phyloP scores from a whole-genome alignment of 257 asterid genomes.

The Linderniella brevidens region DNA sequence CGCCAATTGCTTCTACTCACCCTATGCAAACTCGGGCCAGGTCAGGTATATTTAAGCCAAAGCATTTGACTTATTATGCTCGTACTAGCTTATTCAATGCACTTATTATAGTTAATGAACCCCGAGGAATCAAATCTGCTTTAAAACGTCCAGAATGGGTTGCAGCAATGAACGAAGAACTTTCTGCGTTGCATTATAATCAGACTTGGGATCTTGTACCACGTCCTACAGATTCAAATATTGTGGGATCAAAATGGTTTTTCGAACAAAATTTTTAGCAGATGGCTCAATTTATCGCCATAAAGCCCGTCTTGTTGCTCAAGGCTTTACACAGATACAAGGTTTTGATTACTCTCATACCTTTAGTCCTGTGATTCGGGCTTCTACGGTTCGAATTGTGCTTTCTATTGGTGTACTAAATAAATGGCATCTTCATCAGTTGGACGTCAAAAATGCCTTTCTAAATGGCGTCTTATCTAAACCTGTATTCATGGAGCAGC shows the following conservation, averaged over 20 bases:
- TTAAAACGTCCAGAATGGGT: slow-evolving; percentile 1
- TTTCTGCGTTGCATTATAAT: background rate
- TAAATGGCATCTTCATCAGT: background rate
- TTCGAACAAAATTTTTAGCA: background rate
- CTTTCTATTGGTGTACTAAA: background rate
- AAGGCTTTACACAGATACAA: background rate
- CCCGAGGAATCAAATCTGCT: no score
- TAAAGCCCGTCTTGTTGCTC: slow-evolving; percentile 3
- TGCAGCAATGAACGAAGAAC: background rate
- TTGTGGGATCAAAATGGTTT: slow-evolving; percentile 6
- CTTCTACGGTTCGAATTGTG: background rate
- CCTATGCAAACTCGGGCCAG: no score
- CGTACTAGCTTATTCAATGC: no score
- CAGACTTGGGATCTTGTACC: background rate
- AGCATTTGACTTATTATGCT: no score
- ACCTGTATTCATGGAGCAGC: background rate
- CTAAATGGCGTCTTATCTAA: background rate
- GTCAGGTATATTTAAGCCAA: no score
- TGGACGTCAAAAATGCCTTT: background rate
- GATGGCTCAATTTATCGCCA: slow-evolving; percentile 3
- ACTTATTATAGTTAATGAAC: no score
- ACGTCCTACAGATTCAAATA: background rate
- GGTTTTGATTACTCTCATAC: slow-evolving; percentile 1
- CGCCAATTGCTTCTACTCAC: no score
- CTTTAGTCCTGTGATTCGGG: slow-evolving; percentile 5